Percentiles rank a stretch among this genome's conserved stretches.
These are phyloP conservation scores for Russula vinacea DNA, from an alignment of 768 basidiomycete species.

Conservation along the genomic window DNA sequence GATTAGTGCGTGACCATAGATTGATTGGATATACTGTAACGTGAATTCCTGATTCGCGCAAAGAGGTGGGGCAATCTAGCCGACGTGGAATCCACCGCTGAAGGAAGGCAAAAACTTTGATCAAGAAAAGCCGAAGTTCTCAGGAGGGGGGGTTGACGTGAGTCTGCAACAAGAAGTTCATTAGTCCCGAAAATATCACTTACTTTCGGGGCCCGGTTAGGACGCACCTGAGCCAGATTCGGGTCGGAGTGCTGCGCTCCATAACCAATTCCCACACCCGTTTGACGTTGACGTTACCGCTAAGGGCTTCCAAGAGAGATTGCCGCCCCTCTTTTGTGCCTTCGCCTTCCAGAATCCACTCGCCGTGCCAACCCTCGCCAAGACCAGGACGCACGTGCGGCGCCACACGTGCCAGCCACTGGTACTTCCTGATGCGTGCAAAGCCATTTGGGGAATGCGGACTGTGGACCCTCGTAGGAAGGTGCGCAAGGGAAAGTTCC, in stretches of 20 bases:
- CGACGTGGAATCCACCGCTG: too few species aligned
- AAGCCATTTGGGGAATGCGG: conserved; percentile 59
- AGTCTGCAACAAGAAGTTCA: conserved; percentile 7
- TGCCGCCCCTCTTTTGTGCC: conserved; percentile 67
- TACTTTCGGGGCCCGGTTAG: not conserved
- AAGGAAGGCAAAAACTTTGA: not conserved
- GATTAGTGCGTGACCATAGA: not conserved
- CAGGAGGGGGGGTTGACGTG: not conserved
- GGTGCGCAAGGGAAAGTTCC: conserved; percentile 47
- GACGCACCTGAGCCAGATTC: conserved; percentile 62
- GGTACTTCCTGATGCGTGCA: conserved; percentile 57
- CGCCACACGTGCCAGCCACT: conserved; percentile 59
- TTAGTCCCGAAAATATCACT: not conserved
- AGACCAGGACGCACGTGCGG: conserved; percentile 39
- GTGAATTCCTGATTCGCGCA: not conserved
- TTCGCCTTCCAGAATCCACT: conserved; percentile 79
- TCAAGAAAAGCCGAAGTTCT: not conserved
- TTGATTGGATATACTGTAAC: not conserved
- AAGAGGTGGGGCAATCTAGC: not conserved
- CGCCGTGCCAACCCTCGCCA: conserved; percentile 69
- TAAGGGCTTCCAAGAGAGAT: conserved; percentile 53
- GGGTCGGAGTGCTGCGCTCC: conserved; percentile 57
- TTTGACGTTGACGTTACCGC: conserved; percentile 37
- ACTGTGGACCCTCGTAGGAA: conserved; percentile 51
- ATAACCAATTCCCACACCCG: conserved; percentile 54